Conservation (phyloP, 208 protist species). For the Kentomonas sorsogonicus region DNA sequence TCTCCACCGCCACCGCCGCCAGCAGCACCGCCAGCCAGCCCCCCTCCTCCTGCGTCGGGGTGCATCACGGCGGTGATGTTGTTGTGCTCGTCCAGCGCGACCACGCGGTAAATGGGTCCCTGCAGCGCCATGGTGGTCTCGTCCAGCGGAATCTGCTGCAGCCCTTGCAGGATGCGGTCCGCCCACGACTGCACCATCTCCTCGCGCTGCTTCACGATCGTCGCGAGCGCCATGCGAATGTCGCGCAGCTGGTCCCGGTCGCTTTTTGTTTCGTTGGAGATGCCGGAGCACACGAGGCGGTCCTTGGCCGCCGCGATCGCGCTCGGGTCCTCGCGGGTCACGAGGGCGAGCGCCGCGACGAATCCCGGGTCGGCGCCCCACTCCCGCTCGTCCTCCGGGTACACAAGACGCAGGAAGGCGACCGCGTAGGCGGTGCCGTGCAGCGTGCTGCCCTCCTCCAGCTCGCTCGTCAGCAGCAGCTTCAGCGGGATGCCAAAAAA, state of each 20-base stretch:
- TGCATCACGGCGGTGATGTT: too few relatives aligned
- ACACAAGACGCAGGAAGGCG: constrained; percentile 69
- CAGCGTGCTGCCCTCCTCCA: constrained; percentile 57
- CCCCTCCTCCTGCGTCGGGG: too few relatives aligned
- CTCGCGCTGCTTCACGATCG: constrained; percentile 46
- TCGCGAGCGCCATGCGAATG: constrained; percentile 52
- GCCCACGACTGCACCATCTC: constrained; percentile 52
- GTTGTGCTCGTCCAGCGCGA: too few relatives aligned
- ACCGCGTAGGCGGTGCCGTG: constrained; percentile 82
- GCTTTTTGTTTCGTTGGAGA: constrained; percentile 22
- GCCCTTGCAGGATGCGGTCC: constrained; percentile 11
- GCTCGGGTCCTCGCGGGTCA: constrained; percentile 34
- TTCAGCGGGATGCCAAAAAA: constrained; percentile 61
- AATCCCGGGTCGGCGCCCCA: constrained; percentile 68
- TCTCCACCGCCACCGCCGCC: too few relatives aligned
- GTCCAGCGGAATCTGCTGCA: constrained; percentile 12
- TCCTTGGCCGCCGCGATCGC: constrained; percentile 47
- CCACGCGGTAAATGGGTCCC: constrained; percentile 35
- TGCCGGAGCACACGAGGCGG: constrained; percentile 48
- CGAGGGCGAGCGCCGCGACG: constrained; percentile 35
- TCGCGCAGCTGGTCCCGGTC: constrained; percentile 43
- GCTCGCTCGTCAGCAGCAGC: constrained; percentile 36
- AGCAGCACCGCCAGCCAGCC: too few relatives aligned
- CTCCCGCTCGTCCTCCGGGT: constrained; percentile 56
- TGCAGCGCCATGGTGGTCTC: constrained; percentile 25